phyloP scores from a whole-genome alignment of 176 grass and related monocot genomes.

The Avena atlantica region DNA sequence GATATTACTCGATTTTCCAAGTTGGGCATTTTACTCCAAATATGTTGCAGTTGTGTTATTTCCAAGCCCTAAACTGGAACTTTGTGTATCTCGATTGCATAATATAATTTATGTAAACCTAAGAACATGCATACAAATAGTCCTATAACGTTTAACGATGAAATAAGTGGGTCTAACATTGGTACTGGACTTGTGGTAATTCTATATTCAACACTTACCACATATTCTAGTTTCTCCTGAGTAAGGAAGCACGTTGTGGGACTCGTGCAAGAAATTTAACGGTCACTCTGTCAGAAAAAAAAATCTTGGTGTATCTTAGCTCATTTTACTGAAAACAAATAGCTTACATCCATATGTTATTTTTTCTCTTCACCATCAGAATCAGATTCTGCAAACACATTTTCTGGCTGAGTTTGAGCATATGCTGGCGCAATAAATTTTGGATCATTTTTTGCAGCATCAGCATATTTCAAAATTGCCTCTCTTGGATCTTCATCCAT shows the following conservation, averaged over 20 bases:
- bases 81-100: background rate
- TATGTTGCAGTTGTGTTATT: background rate
- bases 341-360: conserved; percentile 29
- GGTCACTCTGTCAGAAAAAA: conserved; percentile 30
- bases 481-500: conserved; percentile 99
- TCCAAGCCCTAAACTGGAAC: background rate
- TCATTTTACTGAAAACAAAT: conserved; percentile 12
- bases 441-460: conserved; percentile 88
- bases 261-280: conserved; percentile 12
- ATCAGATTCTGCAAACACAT: conserved; percentile 85
- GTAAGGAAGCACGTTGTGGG: background rate
- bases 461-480: conserved; percentile 95
- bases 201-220: background rate
- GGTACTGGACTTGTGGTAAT: background rate
- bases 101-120: background rate
- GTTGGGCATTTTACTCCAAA: background rate
- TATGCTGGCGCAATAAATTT: conserved; percentile 95
- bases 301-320: conserved; percentile 4
- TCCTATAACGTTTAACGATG: conserved; percentile 4
- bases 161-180: conserved; percentile 15
- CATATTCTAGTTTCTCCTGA: conserved; percentile 33
- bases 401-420: conserved; percentile 88
- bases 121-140: conserved; percentile 18
- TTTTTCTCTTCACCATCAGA: conserved; percentile 86
- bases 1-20: background rate